These are phyloP conservation scores for Hericium coralloides DNA, from an alignment of 768 basidiomycete species.

Conservation along the genomic window DNA sequence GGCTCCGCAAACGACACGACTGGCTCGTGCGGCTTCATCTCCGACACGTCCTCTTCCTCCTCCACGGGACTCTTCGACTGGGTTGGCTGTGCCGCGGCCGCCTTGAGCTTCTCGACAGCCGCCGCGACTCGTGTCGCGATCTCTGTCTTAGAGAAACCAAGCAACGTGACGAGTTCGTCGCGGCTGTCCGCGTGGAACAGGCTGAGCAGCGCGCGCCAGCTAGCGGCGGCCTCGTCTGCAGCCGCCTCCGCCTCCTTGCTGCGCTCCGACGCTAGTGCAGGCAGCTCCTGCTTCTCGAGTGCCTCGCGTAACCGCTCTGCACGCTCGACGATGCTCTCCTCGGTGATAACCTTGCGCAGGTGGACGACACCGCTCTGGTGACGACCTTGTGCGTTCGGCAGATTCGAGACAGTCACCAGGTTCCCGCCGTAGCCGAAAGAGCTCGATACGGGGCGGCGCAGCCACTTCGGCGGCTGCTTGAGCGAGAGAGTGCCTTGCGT, in stretches of 20 bases:
- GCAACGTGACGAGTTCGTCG: slow-evolving; percentile 80
- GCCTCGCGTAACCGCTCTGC: slow-evolving; percentile 60
- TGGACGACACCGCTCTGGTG: slow-evolving; percentile 79
- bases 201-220: slow-evolving; percentile 85
- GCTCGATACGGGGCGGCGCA: slow-evolving; percentile 69
- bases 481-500: slow-evolving; percentile 64
- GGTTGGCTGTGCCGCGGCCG: slow-evolving; percentile 23
- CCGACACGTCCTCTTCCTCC: slow-evolving; percentile 26
- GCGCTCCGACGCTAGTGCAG: slow-evolving; percentile 55
- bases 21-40: slow-evolving; percentile 51
- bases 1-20: slow-evolving; percentile 84
- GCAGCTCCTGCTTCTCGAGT: slow-evolving; percentile 46
- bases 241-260: slow-evolving; percentile 17
- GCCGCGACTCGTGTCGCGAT: slow-evolving; percentile 71
- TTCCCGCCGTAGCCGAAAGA: slow-evolving; percentile 93
- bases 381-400: slow-evolving; percentile 63
- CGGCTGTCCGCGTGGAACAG: slow-evolving; percentile 85
- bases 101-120: slow-evolving; percentile 69
- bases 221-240: slow-evolving; percentile 33
- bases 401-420: slow-evolving; percentile 72
- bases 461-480: slow-evolving; percentile 95
- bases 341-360: slow-evolving; percentile 69
- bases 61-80: slow-evolving; percentile 12
- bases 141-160: slow-evolving; percentile 90
- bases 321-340: slow-evolving; percentile 63